These are phyloP conservation scores for Malus domestica DNA, from an alignment of 306 rosid species.

Conservation along the genomic window ASM211411v1 NC_041805.1:33837001-33837500, in stretches of 20 bases:
- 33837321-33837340: constrained; percentile 11
- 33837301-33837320: constrained; percentile 13
- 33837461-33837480: constrained; percentile 71
- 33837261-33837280: constrained; percentile 55
- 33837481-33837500: constrained; percentile 69
- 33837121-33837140: constrained; percentile 90
- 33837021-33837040: not conserved
- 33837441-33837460: constrained; percentile 91
- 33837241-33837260: constrained; percentile 36
- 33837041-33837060: not conserved
- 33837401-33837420: constrained; percentile 37
- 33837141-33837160: constrained; percentile 71
- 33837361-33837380: constrained; percentile 9
- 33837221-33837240: constrained; percentile 39
- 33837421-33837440: constrained; percentile 75
- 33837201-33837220: constrained; percentile 43
- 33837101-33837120: not conserved
- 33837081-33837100: not conserved
- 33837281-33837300: constrained; percentile 33
- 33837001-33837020: too few species aligned
- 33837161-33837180: constrained; percentile 55
- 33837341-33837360: constrained; percentile 15
- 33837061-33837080: not conserved
- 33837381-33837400: constrained; percentile 20
- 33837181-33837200: constrained; percentile 69